Evolutionary conservation across 352 stramenopile genomes (phyloP).

Genomic region (Phytophthora pisi): DNA sequence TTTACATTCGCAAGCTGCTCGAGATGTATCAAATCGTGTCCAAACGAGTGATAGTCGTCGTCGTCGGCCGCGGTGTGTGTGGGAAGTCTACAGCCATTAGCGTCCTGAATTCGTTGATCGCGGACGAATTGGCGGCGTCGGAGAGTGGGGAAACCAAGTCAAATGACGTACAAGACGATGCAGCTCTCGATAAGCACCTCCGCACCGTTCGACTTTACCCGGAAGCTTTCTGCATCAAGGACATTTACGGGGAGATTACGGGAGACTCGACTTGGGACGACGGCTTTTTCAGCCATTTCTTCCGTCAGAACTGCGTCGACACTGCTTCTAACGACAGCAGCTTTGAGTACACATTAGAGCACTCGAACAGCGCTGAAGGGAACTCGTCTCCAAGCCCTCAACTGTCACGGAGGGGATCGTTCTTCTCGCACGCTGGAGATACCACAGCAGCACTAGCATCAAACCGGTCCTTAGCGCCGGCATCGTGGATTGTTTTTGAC

Average conservation of each 20-base stretch:
- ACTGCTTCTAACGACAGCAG: conserved; percentile 15
- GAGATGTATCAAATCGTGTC: conserved; percentile 62
- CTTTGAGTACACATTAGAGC: conserved; percentile 5
- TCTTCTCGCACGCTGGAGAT: conserved; percentile 1
- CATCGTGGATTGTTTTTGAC: conserved; percentile 74
- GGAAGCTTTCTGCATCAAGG: conserved; percentile 45
- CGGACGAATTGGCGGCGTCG: conserved; percentile 7
- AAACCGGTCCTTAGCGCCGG: conserved; percentile 25
- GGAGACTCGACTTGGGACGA: conserved; percentile 57
- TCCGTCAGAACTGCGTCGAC: conserved; percentile 54
- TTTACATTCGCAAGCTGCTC: conserved; percentile 59
- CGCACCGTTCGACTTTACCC: conserved; percentile 48
- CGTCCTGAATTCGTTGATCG: conserved; percentile 41
- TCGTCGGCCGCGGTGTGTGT: conserved; percentile 52
- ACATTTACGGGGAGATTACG: conserved; percentile 63
- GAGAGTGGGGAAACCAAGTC: background rate
- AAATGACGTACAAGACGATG: background rate
- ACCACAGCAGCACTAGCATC: background rate
- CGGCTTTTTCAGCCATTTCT: conserved; percentile 61
- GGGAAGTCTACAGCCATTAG: conserved; percentile 69
- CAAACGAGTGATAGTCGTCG: conserved; percentile 45
- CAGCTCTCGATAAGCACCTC: conserved; percentile 18
- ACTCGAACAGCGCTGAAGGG: conserved; percentile 11
- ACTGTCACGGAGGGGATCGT: conserved; percentile 10
- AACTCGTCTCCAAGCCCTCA: conserved; percentile 4